Evolutionary conservation across 164 flowering plant genomes (phyloP), one percentile per base, ranked within the genome.

Genomic region (Euptelea pleiosperma): DNA sequence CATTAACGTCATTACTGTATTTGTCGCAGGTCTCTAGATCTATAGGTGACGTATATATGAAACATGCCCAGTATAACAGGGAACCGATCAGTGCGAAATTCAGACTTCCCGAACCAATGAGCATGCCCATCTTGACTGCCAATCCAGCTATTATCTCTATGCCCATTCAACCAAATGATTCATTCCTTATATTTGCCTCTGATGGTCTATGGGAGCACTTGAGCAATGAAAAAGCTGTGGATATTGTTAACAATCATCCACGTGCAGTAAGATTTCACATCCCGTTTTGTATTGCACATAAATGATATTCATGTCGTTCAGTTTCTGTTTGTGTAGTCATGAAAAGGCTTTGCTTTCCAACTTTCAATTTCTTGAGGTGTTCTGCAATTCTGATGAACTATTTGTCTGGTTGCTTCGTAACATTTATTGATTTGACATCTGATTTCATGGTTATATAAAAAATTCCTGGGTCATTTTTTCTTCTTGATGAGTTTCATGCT

Each of bases 141-240:
- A 62, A 61, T 70, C 96, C 96, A 37, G 57, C 89, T 39, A 81
- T 89, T 34, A 12, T 76, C 37, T 62, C 77, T 49, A 83, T 70
- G 57, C 63, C 69, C 46, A 76, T 89, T 29, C 85, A 84, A 6
- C 84, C 82, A 54, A 78, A 70, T 77, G 96, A 89, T 68, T 77
- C 77, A 39, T 89, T 89, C 67, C 80, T 89, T 51, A 86, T 89
- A 69, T 86, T 89, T 75, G 96, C 96, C 46, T 89, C 96, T 29
- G 96, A 89, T 80, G 96, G 96, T 57, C 79, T 89, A 7, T 89
- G 96, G 96, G 96, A 89, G 55, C 93, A 89, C 74, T 70, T 89
- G 78, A 84, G 80, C 71, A 82, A 89, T 71, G 86, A 89, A 60
- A 65, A 69, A 58, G 96, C 91, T 44, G 96, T 85, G 46, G 89